Evolutionary conservation across 345 rosid genomes (phyloP).

Genomic region (Dipteronia dyeriana): DNA sequence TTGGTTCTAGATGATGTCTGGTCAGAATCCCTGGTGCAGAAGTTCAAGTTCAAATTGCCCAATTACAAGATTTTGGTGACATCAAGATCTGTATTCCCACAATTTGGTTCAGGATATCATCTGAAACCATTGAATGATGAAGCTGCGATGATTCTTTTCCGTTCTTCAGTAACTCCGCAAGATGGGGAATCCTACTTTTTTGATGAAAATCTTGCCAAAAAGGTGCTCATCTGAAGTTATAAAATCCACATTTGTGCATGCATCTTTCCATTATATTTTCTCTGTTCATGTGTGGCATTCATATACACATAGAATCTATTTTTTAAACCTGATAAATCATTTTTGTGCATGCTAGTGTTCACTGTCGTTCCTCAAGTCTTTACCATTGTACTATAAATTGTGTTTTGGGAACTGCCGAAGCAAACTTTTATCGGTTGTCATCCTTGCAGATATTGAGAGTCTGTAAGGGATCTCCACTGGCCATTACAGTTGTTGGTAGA

Average conservation of each 20-base stretch:
- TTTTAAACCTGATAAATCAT: background rate
- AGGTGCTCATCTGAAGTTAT: conserved; percentile 25
- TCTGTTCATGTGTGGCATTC: too few relatives aligned
- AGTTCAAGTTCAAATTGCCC: conserved; percentile 24
- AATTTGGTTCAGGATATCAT: conserved; percentile 28
- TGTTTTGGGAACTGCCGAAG: background rate
- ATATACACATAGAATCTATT: background rate
- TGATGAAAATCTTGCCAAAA: conserved; percentile 31
- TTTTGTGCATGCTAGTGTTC: background rate
- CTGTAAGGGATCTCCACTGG: conserved; percentile 64
- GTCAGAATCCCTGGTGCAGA: conserved; percentile 41
- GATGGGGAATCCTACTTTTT: conserved; percentile 5
- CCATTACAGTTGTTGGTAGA: conserved; percentile 49
- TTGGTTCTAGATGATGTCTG: conserved; percentile 77
- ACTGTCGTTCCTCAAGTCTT: background rate
- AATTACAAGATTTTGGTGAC: conserved; percentile 61
- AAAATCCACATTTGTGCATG: background rate
- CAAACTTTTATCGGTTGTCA: background rate
- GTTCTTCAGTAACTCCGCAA: conserved; percentile 23
- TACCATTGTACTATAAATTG: background rate
- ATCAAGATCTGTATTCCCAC: conserved; percentile 49
- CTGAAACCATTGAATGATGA: conserved; percentile 37
- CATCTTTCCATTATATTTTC: background rate
- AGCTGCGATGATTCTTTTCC: conserved; percentile 47
- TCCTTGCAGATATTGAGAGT: conserved; percentile 45